Percentiles rank a stretch among this genome's conserved stretches.
Conservation (phyloP, 108 stramenopile genomes). For the Nitzschia inconspicua region DNA sequence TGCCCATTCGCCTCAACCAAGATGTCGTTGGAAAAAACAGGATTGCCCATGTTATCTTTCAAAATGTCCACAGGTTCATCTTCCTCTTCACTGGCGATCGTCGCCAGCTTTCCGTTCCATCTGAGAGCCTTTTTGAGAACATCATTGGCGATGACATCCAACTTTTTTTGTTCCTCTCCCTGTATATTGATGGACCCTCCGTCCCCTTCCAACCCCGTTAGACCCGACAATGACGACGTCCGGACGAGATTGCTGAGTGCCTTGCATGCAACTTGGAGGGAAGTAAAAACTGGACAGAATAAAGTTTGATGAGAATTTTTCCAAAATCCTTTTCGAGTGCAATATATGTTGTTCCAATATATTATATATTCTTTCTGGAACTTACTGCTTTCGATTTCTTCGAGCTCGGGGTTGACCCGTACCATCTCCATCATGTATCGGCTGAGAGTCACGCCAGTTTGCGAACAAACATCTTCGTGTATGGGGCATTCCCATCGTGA, state of each 20-base stretch:
- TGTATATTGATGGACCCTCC: slow-evolving; percentile 64
- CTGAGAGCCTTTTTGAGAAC: slow-evolving; percentile 84
- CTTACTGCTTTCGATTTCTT: slow-evolving; percentile 48
- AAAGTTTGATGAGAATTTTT: neutral
- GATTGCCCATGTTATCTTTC: slow-evolving; percentile 3
- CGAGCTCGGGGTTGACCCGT: slow-evolving; percentile 30
- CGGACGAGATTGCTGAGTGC: slow-evolving; percentile 76
- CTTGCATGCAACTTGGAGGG: slow-evolving; percentile 85
- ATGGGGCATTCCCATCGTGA: slow-evolving; percentile 19
- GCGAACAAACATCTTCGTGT: slow-evolving; percentile 33
- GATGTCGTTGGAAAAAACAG: slow-evolving; percentile 20
- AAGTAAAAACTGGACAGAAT: slow-evolving; percentile 36
- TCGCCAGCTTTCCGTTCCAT: slow-evolving; percentile 53
- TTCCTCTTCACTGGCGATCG: slow-evolving; percentile 59
- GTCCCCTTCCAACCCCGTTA: slow-evolving; percentile 35
- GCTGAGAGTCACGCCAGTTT: slow-evolving; percentile 40
- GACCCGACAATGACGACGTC: slow-evolving; percentile 12
- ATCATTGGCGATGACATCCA: slow-evolving; percentile 90
- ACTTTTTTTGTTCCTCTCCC: slow-evolving; percentile 85
- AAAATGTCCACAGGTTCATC: slow-evolving; percentile 48
- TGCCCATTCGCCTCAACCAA: slow-evolving; percentile 18
- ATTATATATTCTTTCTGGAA: neutral
- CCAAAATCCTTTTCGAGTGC: neutral
- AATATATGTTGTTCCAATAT: neutral
- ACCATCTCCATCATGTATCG: slow-evolving; percentile 47